These are phyloP conservation scores for Tolypocladium ophioglossoides DNA, from an alignment of 2,329 filamentous ascomycete species.

Conservation along the genomic window DNA sequence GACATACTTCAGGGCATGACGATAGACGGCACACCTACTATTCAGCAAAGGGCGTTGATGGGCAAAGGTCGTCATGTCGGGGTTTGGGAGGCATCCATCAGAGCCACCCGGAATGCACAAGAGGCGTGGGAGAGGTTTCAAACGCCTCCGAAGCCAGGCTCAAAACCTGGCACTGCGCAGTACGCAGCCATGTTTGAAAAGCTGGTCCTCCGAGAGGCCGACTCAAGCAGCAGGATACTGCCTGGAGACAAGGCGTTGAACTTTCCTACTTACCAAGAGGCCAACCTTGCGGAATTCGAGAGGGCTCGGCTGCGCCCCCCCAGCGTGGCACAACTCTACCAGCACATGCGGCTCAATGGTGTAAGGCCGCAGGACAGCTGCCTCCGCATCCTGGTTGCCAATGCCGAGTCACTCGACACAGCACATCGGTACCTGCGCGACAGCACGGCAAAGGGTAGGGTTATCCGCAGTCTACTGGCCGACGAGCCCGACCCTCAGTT, in stretches of 20 bases:
- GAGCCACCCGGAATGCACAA: constrained; percentile 47
- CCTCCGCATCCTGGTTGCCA: constrained; percentile 43
- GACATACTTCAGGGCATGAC: constrained; percentile 42
- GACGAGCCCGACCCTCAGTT: constrained; percentile 11
- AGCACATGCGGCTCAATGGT: constrained; percentile 41
- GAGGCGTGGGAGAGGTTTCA: constrained; percentile 49
- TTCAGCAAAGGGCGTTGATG: constrained; percentile 32
- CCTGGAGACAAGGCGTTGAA: constrained; percentile 53
- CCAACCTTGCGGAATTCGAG: constrained; percentile 54
- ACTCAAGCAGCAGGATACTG: constrained; percentile 19
- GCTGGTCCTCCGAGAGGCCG: constrained; percentile 26
- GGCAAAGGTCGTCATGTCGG: constrained; percentile 8
- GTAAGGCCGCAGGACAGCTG: constrained; percentile 38
- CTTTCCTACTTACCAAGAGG: constrained; percentile 19
- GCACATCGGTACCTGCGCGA: constrained; percentile 41
- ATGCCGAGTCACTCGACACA: constrained; percentile 35
- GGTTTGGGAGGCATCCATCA: constrained; percentile 45
- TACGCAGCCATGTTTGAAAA: constrained; percentile 54
- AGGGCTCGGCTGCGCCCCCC: constrained; percentile 53
- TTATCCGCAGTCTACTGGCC: constrained; percentile 9
- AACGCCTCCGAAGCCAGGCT: constrained; percentile 20
- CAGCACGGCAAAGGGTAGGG: constrained; percentile 15
- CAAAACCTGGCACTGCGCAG: constrained; percentile 29
- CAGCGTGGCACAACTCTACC: constrained; percentile 44
- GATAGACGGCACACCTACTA: constrained; percentile 40